Evolutionary conservation across 257 asterid species (phyloP).

Genomic region (Salvia rosmarinus): DNA sequence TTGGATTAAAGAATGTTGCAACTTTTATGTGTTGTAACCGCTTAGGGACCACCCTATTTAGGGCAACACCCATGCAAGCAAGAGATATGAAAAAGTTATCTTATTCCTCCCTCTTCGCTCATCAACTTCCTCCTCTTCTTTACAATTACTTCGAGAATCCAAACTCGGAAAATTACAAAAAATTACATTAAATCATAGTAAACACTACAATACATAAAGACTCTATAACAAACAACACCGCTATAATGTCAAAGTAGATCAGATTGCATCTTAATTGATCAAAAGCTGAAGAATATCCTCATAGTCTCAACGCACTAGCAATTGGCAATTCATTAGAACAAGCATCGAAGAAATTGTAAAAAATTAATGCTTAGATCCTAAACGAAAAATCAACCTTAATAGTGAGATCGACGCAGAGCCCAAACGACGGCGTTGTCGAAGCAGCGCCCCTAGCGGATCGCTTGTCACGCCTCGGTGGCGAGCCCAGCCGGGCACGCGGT

Average conservation of each 20-base stretch:
- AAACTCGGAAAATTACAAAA: no score
- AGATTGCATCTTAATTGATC: background rate
- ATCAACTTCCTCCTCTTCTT: no score
- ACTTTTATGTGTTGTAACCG: no score
- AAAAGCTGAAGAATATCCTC: constrained; percentile 2
- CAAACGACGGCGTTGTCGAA: constrained; percentile 65
- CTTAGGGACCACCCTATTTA: no score
- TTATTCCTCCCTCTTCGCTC: no score
- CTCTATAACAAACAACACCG: background rate
- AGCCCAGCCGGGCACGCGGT: constrained; percentile 68
- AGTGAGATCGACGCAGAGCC: constrained; percentile 78
- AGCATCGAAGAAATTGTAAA: background rate
- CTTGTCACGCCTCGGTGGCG: constrained; percentile 73
- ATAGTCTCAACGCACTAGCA: background rate
- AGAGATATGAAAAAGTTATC: no score
- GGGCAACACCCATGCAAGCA: no score
- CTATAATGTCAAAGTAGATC: background rate
- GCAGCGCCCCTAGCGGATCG: constrained; percentile 69
- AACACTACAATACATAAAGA: background rate
- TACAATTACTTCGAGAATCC: no score
- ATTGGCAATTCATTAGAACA: constrained; percentile 10
- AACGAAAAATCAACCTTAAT: constrained; percentile 53
- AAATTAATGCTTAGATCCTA: constrained; percentile 6
- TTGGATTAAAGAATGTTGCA: no score
- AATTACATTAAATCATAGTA: no score